These are phyloP conservation scores for Pichia scutulata DNA, from an alignment of 805 yeast genomes.

Conservation along the genomic window DNA sequence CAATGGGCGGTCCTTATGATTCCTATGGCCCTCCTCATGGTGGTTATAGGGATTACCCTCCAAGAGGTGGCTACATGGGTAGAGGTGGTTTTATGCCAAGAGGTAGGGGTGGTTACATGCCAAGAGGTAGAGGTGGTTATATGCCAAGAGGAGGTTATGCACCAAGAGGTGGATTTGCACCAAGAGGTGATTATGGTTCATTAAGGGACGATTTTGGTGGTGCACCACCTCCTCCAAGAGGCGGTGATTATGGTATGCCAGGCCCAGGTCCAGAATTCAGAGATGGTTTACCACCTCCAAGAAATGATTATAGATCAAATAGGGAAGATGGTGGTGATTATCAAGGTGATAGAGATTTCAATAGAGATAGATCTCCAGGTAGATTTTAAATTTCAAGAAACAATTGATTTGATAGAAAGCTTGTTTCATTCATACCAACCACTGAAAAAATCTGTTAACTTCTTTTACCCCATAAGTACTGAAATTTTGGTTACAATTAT, in stretches of 20 bases:
- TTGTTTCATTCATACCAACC: background rate
- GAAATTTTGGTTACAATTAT: background rate
- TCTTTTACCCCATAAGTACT: background rate
- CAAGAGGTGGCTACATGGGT: conserved; percentile 18
- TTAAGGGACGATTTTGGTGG: conserved; percentile 23
- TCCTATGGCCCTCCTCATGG: conserved; percentile 28
- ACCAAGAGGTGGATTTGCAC: conserved; percentile 29
- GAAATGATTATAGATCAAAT: conserved; percentile 30
- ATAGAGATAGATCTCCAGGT: conserved; percentile 71
- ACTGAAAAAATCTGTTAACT: background rate
- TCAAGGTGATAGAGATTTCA: conserved; percentile 40
- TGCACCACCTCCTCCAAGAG: conserved; percentile 17
- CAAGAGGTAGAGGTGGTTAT: conserved; percentile 27
- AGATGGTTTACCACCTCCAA: conserved; percentile 22
- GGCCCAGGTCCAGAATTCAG: conserved; percentile 25
- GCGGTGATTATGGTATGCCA: conserved; percentile 23
- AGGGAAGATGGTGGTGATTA: conserved; percentile 19
- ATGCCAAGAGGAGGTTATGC: conserved; percentile 24
- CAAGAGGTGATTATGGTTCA: conserved; percentile 25
- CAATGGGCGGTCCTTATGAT: conserved; percentile 31
- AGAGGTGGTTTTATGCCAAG: conserved; percentile 25
- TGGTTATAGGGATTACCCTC: conserved; percentile 25
- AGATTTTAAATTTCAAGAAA: conserved; percentile 40
- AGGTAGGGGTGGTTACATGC: conserved; percentile 25
- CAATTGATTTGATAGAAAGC: background rate